These are phyloP conservation scores for Globisporangium echinulatum DNA, from an alignment of 352 stramenopile genomes.

Conservation along the genomic window DNA sequence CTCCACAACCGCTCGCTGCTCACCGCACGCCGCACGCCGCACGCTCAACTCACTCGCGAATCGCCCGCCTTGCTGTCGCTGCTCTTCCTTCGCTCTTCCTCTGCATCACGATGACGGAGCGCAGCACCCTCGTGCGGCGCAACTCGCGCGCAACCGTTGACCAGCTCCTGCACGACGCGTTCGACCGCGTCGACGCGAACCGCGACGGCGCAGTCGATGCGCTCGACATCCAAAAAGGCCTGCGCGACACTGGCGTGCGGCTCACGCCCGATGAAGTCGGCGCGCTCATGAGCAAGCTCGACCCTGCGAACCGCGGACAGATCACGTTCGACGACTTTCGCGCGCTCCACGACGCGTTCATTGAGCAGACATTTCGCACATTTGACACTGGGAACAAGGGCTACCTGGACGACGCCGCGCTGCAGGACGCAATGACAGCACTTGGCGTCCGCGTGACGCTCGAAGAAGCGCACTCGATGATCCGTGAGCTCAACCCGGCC, in stretches of 20 bases:
- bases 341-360: conserved; percentile 70
- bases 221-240: conserved; percentile 66
- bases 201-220: conserved; percentile 63
- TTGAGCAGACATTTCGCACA: conserved; percentile 59
- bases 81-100: neutral
- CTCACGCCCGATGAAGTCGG: conserved; percentile 50
- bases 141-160: conserved; percentile 78
- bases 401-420: conserved; percentile 55
- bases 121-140: conserved; percentile 51
- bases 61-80: neutral
- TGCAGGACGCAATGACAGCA: conserved; percentile 59
- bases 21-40: neutral
- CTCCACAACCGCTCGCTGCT: neutral
- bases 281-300: conserved; percentile 58
- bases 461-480: conserved; percentile 71
- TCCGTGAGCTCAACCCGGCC: conserved; percentile 58
- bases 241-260: conserved; percentile 55
- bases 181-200: conserved; percentile 68
- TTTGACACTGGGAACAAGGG: conserved; percentile 68
- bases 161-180: conserved; percentile 60
- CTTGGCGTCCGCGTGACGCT: conserved; percentile 67
- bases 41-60: neutral
- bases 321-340: conserved; percentile 74
- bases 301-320: conserved; percentile 60
- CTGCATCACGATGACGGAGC: neutral